phyloP scores from a whole-genome alignment of 192 early-diverging fungal species.

The Entomortierella chlamydospora region DNA sequence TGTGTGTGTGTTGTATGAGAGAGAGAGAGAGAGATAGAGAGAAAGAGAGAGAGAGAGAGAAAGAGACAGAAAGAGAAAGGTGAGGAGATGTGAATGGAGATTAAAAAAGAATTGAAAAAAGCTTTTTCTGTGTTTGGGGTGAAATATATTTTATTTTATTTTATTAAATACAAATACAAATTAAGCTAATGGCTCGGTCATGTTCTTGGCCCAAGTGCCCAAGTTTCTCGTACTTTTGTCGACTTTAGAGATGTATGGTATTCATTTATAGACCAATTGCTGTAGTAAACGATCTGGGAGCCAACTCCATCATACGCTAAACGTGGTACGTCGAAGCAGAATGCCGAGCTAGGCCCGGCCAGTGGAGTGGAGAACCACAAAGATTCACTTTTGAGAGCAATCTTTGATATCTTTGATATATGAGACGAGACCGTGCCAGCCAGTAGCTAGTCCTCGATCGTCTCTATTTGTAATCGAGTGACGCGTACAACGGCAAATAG shows the following conservation, averaged over 20 bases:
- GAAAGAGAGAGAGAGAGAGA: neutral
- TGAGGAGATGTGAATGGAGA: neutral
- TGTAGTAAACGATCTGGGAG: too few species aligned
- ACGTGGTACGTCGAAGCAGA: too few species aligned
- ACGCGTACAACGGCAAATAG: neutral
- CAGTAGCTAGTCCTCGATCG: neutral
- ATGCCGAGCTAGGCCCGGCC: too few species aligned
- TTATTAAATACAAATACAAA: too few species aligned
- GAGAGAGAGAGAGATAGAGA: neutral
- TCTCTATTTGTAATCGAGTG: neutral
- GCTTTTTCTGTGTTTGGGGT: neutral
- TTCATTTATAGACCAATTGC: too few species aligned
- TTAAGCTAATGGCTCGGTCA: neutral
- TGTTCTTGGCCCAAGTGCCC: neutral
- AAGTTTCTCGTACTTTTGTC: too few species aligned
- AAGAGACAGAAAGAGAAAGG: neutral
- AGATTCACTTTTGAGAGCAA: too few species aligned
- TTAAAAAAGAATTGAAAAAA: neutral
- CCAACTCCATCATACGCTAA: too few species aligned
- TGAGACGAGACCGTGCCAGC: neutral
- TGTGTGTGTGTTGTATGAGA: neutral
- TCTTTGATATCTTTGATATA: too few species aligned
- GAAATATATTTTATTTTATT: too few species aligned
- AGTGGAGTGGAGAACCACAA: too few species aligned
- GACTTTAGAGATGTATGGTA: too few species aligned